Conservation (phyloP, 2,329 filamentous ascomycete genomes). For the Malbranchea zuffiana region DNA sequence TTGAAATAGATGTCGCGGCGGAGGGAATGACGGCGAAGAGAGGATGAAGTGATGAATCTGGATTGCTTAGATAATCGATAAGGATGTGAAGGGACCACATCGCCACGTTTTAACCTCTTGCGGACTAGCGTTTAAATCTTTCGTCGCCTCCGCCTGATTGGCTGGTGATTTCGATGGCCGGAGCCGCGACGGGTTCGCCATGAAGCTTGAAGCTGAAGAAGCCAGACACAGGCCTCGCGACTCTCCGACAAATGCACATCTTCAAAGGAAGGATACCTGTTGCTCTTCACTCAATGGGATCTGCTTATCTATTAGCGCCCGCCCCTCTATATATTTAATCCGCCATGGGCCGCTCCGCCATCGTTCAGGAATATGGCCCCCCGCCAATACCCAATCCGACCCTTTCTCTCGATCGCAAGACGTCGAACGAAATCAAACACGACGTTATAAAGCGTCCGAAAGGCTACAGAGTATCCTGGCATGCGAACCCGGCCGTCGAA, state of each 20-base stretch:
- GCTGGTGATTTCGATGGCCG: conserved; percentile 6
- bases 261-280: no score
- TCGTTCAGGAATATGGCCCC: conserved; percentile 41
- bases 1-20: no score
- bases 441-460: conserved; percentile 67
- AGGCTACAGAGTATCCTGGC: conserved; percentile 87
- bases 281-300: no score
- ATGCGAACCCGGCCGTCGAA: conserved; percentile 90
- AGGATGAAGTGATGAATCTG: not conserved
- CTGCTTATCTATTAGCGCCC: not conserved
- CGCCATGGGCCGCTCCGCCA: conserved; percentile 33
- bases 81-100: no score
- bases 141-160: not conserved
- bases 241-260: no score
- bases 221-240: no score
- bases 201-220: no score
- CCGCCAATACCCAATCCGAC: conserved; percentile 31
- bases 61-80: no score
- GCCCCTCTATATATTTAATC: not conserved
- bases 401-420: conserved; percentile 41
- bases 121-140: not conserved
- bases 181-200: no score
- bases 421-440: conserved; percentile 43
- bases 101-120: not conserved
- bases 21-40: not conserved